Evolutionary conservation across 257 asterid genomes (phyloP).

Genomic region (Paraleonurus japonicus): DNA sequence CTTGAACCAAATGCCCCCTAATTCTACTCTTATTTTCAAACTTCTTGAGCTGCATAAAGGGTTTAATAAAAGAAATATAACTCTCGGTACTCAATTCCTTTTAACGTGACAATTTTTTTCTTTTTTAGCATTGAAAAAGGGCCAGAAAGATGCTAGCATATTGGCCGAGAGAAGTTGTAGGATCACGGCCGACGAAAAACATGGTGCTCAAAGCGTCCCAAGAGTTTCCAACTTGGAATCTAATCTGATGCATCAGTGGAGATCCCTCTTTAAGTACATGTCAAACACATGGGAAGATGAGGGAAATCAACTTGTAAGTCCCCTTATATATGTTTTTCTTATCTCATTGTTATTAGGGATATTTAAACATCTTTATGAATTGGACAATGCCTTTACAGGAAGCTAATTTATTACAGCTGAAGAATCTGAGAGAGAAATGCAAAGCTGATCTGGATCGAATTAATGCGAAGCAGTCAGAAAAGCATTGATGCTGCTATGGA

Average conservation of each 20-base stretch:
- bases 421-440: slow-evolving; percentile 59
- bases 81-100: neutral
- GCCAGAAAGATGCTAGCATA: slow-evolving; percentile 74
- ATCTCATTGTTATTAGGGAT: neutral
- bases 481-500: slow-evolving; percentile 29
- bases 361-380: neutral
- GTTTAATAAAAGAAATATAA: slow-evolving; percentile 34
- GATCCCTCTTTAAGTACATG: slow-evolving; percentile 69
- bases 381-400: slow-evolving; percentile 45
- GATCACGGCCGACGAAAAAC: slow-evolving; percentile 37
- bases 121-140: slow-evolving; percentile 56
- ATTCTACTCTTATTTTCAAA: neutral
- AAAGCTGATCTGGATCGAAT: slow-evolving; percentile 50
- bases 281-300: slow-evolving; percentile 54
- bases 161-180: slow-evolving; percentile 63
- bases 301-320: slow-evolving; percentile 68
- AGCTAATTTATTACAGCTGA: slow-evolving; percentile 48
- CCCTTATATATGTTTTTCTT: neutral
- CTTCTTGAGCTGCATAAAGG: slow-evolving; percentile 38
- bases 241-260: slow-evolving; percentile 66
- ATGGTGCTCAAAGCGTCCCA: slow-evolving; percentile 32
- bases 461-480: slow-evolving; percentile 33
- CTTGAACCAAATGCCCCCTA: too few species aligned
- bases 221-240: slow-evolving; percentile 44
- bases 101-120: neutral